Conservation (phyloP, 208 protist genomes). For the Kentomonas sorsogonicus region DNA sequence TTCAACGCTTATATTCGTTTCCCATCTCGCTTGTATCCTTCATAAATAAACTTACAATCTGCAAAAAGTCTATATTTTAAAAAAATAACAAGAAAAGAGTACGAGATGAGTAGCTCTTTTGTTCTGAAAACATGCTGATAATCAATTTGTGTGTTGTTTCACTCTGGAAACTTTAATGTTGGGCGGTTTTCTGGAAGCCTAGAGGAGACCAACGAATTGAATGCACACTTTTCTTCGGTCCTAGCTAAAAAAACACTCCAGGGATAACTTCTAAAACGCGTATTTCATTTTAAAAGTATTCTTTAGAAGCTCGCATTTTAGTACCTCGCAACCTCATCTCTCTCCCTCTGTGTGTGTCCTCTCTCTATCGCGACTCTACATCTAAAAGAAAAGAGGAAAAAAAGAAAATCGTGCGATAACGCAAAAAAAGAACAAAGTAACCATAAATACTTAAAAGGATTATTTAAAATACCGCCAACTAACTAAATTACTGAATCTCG, state of each 20-base stretch:
- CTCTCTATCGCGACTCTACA: background rate
- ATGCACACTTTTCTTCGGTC: no score
- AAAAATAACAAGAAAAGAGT: background rate
- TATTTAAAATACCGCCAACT: conserved; percentile 1
- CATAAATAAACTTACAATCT: background rate
- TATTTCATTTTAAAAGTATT: conserved; percentile 6
- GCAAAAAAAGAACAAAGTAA: background rate
- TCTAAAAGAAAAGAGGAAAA: background rate
- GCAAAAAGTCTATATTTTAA: background rate
- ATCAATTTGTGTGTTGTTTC: background rate
- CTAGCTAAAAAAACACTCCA: no score
- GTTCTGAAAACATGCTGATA: no score
- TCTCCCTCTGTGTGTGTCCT: no score
- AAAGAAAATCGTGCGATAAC: background rate
- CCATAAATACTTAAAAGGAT: background rate
- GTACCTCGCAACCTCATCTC: no score
- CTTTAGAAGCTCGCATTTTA: no score
- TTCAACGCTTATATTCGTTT: conserved; percentile 1
- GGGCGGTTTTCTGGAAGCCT: background rate
- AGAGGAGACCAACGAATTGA: no score
- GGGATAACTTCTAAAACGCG: no score
- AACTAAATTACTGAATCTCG: no score
- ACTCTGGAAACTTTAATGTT: background rate
- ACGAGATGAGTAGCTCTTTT: no score
- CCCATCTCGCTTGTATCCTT: background rate